Evolutionary conservation across 164 flowering plant species (phyloP).

Genomic region (Dillenia turbinata): DNA sequence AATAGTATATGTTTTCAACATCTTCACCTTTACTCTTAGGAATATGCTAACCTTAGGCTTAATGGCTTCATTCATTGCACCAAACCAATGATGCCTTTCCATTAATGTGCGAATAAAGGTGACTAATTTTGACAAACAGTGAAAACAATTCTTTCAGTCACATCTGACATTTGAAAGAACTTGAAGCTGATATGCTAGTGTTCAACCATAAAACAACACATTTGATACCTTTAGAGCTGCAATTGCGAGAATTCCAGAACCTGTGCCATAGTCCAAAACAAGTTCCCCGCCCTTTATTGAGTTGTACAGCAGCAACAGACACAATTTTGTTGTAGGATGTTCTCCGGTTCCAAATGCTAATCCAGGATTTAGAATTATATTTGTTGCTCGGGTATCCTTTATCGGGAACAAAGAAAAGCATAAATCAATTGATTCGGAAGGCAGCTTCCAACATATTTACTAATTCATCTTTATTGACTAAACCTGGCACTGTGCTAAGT

Average conservation of each 20-base stretch:
- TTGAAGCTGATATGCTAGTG: no score
- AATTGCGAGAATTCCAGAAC: slow-evolving; percentile 88
- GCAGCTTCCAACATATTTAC: neutral
- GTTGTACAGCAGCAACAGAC: slow-evolving; percentile 56
- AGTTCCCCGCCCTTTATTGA: slow-evolving; percentile 72
- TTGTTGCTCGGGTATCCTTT: slow-evolving; percentile 69
- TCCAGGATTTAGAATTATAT: slow-evolving; percentile 87
- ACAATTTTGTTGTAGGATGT: slow-evolving; percentile 86
- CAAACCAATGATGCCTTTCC: no score
- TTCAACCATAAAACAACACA: no score
- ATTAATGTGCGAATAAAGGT: no score
- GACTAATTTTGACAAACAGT: no score
- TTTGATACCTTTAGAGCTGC: slow-evolving; percentile 78
- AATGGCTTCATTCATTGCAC: no score
- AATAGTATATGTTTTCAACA: no score
- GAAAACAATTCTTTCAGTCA: no score
- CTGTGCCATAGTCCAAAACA: slow-evolving; percentile 89
- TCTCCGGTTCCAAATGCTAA: slow-evolving; percentile 98
- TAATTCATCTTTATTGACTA: neutral
- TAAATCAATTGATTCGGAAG: neutral
- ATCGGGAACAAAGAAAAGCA: slow-evolving; percentile 6
- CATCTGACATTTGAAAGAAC: no score
- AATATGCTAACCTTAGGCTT: no score
- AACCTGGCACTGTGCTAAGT: no score
- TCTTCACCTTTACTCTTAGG: no score